Percentiles rank a stretch among this genome's conserved stretches.
Evolutionary conservation across 495 filamentous ascomycete genomes (phyloP).

Genomic region (Evernia prunastri): DNA sequence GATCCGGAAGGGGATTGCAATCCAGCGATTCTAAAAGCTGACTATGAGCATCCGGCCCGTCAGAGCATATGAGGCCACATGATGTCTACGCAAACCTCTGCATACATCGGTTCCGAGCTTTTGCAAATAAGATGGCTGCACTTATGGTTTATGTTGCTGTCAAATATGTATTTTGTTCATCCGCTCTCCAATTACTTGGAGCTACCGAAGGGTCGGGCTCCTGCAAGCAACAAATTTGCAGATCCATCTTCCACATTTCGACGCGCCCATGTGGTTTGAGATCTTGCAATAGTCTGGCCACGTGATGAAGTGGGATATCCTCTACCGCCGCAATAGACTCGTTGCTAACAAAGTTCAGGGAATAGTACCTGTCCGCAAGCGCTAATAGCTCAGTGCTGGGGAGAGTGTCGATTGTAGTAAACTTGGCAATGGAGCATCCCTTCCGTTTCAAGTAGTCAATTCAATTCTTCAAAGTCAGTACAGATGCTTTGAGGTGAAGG

Average conservation of each 20-base stretch:
- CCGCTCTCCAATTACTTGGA: constrained; percentile 45
- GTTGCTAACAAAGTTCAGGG: too few relatives aligned
- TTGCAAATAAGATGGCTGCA: constrained; percentile 71
- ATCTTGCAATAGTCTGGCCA: too few relatives aligned
- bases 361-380: too few relatives aligned
- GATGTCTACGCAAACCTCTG: constrained; percentile 66
- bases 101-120: constrained; percentile 73
- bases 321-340: too few relatives aligned
- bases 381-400: too few relatives aligned
- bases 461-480: too few relatives aligned
- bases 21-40: constrained; percentile 64
- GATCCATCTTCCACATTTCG: neutral
- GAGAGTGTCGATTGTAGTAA: too few relatives aligned
- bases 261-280: too few relatives aligned
- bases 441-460: too few relatives aligned
- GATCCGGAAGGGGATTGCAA: constrained; percentile 81
- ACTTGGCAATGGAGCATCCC: too few relatives aligned
- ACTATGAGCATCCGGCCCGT: constrained; percentile 64
- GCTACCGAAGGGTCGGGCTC: constrained; percentile 69
- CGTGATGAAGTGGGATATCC: too few relatives aligned
- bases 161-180: constrained; percentile 54
- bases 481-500: too few relatives aligned
- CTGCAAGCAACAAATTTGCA: constrained; percentile 64
- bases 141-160: constrained; percentile 78
- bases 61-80: constrained; percentile 70